Base-by-base conservation (phyloP, 176 grass and related monocot species). In the Ampelocalamus luodianensis region DNA sequence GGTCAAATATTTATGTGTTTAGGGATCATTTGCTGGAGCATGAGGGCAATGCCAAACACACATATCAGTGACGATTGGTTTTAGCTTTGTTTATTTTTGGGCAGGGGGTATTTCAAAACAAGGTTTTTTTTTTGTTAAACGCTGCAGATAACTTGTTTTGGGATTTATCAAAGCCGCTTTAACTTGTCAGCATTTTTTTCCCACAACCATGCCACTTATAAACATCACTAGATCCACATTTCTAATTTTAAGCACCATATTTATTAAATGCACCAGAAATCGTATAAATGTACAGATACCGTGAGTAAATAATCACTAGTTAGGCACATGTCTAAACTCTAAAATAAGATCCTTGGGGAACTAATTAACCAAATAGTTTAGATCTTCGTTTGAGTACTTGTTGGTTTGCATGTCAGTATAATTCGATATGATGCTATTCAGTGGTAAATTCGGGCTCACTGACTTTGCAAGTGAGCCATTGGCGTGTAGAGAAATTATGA, bases 251-350 rank as follows among this genome's bases (percentile, higher is more conserved):
- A 80, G 23, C 16, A 58, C 38, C 51, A 14, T 1, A 23, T 38
- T 48, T 24, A 45, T 24, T 83, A 63, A 63, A 62, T 74, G 56
- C 58, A 83, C 8, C 14, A 78, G 82, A 78, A 83, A 83, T 44
- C 18, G 11, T 40, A 59, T 60, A 76, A n/a, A 48, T 17, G 27
- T 12, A 37, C 4, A 26, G 13, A 44, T 18, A 38, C 9, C 34
- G 8, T 37, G 61, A 63, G 42, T 24, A 74, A 71, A 51, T 32
- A 62, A 49, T 49, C 4, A 49, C 46, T 49, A 49, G 4, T 5
- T 49, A 49, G 13, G 46, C 13, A 49, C 46, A 49, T 15, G 46
- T 49, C 4, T 49, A 49, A 49, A 49, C 46, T 49, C 13, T 26
- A 27, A 39, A 38, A 6, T 62, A 24, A 53, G 72, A 34, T 84